A percentile compares a stretch with the other conserved stretches of the same genome.
Conservation (phyloP, 176 grass and related monocot genomes). For the Neostapfia colusana region DNA sequence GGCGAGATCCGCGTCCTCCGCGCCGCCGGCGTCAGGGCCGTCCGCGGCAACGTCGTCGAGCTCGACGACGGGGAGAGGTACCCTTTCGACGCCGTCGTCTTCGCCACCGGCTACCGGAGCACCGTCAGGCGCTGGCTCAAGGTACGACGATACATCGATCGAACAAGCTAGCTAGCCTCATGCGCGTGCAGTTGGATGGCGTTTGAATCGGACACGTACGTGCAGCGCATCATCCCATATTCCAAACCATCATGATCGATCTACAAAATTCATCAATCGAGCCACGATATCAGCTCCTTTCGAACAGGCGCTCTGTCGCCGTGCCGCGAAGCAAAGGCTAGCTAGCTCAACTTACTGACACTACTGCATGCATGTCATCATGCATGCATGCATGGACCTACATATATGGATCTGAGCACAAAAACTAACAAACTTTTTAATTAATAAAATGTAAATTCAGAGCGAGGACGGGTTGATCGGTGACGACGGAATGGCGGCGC, state of each 20-base stretch:
- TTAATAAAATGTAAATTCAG: constrained; percentile 9
- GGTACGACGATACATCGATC: constrained; percentile 24
- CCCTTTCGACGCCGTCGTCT: constrained; percentile 68
- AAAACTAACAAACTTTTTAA: too few species aligned
- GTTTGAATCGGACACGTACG: neutral
- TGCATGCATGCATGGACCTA: too few species aligned
- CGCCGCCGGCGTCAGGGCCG: constrained; percentile 22
- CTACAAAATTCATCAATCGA: too few species aligned
- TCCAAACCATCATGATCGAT: neutral
- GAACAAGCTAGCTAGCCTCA: too few species aligned
- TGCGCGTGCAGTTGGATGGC: neutral
- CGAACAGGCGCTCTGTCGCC: too few species aligned
- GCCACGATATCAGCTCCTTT: too few species aligned
- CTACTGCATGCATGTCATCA: too few species aligned
- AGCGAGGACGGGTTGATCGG: constrained; percentile 46
- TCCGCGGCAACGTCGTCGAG: constrained; percentile 48
- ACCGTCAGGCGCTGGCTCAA: constrained; percentile 59
- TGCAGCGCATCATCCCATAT: neutral
- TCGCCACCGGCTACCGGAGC: constrained; percentile 77
- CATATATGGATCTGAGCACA: too few species aligned
- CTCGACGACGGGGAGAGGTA: constrained; percentile 53
- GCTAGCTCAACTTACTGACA: too few species aligned
- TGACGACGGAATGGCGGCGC: constrained; percentile 52
- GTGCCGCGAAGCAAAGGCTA: too few species aligned
- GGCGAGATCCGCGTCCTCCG: constrained; percentile 58